phyloP scores from a whole-genome alignment of 2,329 filamentous ascomycete genomes.

The Trichoderma koningiopsis region DNA sequence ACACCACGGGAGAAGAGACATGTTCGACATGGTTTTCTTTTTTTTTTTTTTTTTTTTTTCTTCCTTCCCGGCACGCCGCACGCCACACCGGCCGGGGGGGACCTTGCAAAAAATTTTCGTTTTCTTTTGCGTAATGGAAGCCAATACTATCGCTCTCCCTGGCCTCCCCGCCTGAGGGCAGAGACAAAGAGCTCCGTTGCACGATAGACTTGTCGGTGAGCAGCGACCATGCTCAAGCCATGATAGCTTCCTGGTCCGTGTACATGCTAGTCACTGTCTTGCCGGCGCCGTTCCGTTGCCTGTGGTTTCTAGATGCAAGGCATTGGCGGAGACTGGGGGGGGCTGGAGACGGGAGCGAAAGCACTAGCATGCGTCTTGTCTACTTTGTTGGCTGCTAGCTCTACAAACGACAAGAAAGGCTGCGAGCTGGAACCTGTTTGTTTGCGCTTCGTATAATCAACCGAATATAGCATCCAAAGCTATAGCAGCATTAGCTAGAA shows the following conservation, averaged over 20 bases:
- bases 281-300: conserved; percentile 25
- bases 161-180: neutral
- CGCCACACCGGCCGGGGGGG: conserved; percentile 1
- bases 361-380: conserved; percentile 23
- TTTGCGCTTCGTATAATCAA: neutral
- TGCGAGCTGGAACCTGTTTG: neutral
- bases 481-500: neutral
- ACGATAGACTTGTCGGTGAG: conserved; percentile 22
- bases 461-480: neutral
- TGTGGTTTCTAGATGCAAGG: conserved; percentile 26
- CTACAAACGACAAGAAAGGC: neutral
- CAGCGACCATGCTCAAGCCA: neutral
- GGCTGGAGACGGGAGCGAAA: conserved; percentile 27
- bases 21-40: neutral
- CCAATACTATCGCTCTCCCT: neutral
- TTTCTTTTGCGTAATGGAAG: conserved; percentile 20
- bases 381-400: conserved; percentile 7
- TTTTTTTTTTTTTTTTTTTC: neutral
- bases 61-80: neutral
- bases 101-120: neutral
- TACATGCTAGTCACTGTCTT: conserved; percentile 14
- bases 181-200: conserved; percentile 5
- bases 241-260: conserved; percentile 4
- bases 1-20: conserved; percentile 20
- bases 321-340: conserved; percentile 28